A percentile compares a stretch with the other conserved stretches of the same genome.
These are phyloP conservation scores for Bombardia bombarda DNA, from an alignment of 495 filamentous ascomycete species.

Conservation along the genomic window DNA sequence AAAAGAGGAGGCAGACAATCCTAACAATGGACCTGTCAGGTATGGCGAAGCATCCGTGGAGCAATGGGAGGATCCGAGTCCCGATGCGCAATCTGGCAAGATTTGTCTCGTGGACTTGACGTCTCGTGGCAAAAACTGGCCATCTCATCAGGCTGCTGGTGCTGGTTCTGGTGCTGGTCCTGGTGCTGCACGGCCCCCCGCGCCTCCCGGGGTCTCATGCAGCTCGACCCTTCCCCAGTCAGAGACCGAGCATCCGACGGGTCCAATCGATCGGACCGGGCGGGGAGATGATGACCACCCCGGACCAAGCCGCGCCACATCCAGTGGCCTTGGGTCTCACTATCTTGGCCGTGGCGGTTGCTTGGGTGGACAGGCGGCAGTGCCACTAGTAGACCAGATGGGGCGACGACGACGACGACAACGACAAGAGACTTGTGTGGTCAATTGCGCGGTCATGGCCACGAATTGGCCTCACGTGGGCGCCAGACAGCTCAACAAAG, in stretches of 20 bases:
- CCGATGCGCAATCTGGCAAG: conserved; percentile 28
- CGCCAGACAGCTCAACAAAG: conserved; percentile 57
- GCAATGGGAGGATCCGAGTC: conserved; percentile 30
- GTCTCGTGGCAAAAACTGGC: conserved; percentile 16
- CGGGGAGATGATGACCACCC: neutral
- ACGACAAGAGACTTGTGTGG: conserved; percentile 67
- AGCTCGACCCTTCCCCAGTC: neutral
- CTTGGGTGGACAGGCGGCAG: no score
- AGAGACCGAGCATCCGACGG: neutral
- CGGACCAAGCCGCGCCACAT: neutral
- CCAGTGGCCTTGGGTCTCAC: no score
- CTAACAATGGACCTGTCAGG: conserved; percentile 8
- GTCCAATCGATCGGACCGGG: neutral
- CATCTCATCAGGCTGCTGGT: no score
- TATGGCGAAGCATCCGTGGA: conserved; percentile 20
- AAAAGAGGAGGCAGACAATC: conserved; percentile 14
- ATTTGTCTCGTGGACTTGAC: conserved; percentile 38
- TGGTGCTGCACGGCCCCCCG: no score
- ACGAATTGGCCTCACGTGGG: conserved; percentile 55
- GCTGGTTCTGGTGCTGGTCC: no score
- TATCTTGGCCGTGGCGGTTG: no score
- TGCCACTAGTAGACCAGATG: no score
- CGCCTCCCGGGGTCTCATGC: conserved; percentile 17
- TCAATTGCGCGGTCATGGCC: conserved; percentile 69
- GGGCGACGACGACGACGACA: no score